phyloP scores from a whole-genome alignment of 352 stramenopile genomes.

The Aphanomyces invadans region DNA sequence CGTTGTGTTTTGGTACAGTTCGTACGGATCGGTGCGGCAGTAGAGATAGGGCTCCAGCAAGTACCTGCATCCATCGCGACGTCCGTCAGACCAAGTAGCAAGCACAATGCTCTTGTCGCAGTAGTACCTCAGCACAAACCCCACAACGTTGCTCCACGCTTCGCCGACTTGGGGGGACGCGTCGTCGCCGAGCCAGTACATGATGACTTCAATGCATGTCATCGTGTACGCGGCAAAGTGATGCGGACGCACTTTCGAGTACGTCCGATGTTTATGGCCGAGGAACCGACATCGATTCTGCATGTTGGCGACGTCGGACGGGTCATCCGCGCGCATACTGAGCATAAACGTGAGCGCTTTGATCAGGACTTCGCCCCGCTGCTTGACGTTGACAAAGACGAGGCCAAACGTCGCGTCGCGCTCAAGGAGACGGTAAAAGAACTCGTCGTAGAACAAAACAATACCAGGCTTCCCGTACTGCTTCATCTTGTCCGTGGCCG shows the following conservation, averaged over 20 bases:
- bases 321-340: neutral
- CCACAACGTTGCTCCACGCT: slow-evolving; percentile 17
- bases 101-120: no score
- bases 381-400: slow-evolving; percentile 18
- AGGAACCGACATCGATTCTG: slow-evolving; percentile 22
- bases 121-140: slow-evolving; percentile 11
- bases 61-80: neutral
- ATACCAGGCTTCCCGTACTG: slow-evolving; percentile 24
- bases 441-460: slow-evolving; percentile 24
- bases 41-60: slow-evolving; percentile 18
- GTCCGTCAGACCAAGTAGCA: no score
- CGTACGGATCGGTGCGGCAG: slow-evolving; percentile 16
- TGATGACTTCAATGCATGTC: slow-evolving; percentile 20
- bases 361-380: slow-evolving; percentile 23
- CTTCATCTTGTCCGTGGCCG: slow-evolving; percentile 22
- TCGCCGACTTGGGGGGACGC: slow-evolving; percentile 13
- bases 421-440: slow-evolving; percentile 23
- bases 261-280: slow-evolving; percentile 17
- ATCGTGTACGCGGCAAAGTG: slow-evolving; percentile 20
- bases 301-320: slow-evolving; percentile 1
- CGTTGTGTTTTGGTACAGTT: slow-evolving; percentile 23
- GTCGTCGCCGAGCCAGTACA: slow-evolving; percentile 23
- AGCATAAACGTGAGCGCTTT: slow-evolving; percentile 21
- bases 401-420: slow-evolving; percentile 10
- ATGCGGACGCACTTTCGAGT: slow-evolving; percentile 13